Evolutionary conservation across 768 basidiomycete genomes (phyloP).

Genomic region (Lentinus brumalis): DNA sequence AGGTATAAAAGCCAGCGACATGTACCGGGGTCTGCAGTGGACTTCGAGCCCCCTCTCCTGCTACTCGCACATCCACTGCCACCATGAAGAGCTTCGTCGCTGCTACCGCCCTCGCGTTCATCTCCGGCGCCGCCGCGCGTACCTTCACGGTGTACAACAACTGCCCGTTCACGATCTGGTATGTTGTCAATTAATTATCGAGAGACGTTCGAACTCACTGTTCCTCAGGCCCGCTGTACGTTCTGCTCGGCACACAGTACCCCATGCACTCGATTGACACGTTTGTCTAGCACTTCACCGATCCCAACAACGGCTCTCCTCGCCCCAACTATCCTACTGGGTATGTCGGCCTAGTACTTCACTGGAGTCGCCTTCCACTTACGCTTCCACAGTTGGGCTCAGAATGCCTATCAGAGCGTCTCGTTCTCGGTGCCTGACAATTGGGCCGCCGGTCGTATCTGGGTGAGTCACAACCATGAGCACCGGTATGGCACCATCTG

Average conservation of each 20-base stretch:
- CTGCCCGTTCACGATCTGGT: slow-evolving; percentile 48
- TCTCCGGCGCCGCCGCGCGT: slow-evolving; percentile 12
- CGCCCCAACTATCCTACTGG: slow-evolving; percentile 35
- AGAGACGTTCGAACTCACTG: background rate
- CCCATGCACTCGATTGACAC: background rate
- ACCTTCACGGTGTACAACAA: slow-evolving; percentile 46
- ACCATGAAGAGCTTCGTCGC: slow-evolving; percentile 18
- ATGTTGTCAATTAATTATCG: background rate
- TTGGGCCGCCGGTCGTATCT: slow-evolving; percentile 43
- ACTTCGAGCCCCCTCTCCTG: background rate
- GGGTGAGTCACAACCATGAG: slow-evolving; percentile 24
- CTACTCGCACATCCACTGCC: background rate
- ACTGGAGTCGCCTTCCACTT: background rate
- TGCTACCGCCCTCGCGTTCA: slow-evolving; percentile 10
- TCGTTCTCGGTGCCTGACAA: slow-evolving; percentile 39
- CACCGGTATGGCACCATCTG: background rate
- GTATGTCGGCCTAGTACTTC: slow-evolving; percentile 10
- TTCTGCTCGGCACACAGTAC: background rate
- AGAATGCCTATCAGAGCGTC: slow-evolving; percentile 28
- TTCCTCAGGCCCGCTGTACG: slow-evolving; percentile 33
- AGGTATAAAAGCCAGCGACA: background rate
- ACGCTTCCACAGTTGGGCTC: slow-evolving; percentile 29
- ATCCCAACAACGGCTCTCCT: slow-evolving; percentile 33
- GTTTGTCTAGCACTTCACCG: slow-evolving; percentile 33
- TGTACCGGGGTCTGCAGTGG: background rate